These are phyloP conservation scores for Larix kaempferi DNA, from an alignment of 75 land plant genomes.

Conservation along the genomic window DNA sequence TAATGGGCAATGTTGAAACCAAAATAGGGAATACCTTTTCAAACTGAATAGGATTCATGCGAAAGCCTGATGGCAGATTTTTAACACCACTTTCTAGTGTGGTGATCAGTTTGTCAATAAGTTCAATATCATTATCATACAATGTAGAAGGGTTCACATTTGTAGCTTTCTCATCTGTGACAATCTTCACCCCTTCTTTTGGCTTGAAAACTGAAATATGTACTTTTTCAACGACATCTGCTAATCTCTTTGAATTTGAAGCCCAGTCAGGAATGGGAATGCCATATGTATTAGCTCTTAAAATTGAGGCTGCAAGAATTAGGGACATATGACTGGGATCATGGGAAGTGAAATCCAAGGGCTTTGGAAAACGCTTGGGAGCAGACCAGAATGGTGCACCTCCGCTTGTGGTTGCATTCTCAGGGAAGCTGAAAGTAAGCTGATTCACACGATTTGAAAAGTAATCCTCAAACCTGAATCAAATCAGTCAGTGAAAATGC, in stretches of 20 bases:
- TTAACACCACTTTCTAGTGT: slow-evolving; percentile 49
- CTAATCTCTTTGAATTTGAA: slow-evolving; percentile 28
- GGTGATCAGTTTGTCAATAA: slow-evolving; percentile 47
- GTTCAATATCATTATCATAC: slow-evolving; percentile 61
- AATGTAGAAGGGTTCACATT: slow-evolving; percentile 21
- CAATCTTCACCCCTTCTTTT: slow-evolving; percentile 70
- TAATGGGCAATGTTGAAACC: too few relatives aligned
- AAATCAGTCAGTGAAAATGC: background rate
- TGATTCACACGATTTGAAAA: slow-evolving; percentile 85
- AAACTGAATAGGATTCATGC: slow-evolving; percentile 52
- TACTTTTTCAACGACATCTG: slow-evolving; percentile 58
- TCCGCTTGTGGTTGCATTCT: slow-evolving; percentile 63
- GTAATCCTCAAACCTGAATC: slow-evolving; percentile 81
- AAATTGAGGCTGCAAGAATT: slow-evolving; percentile 54
- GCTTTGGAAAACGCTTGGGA: slow-evolving; percentile 76
- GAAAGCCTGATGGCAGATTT: slow-evolving; percentile 51
- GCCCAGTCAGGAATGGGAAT: slow-evolving; percentile 76
- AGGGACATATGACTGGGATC: slow-evolving; percentile 45
- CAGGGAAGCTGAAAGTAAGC: slow-evolving; percentile 82
- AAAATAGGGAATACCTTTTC: slow-evolving; percentile 58
- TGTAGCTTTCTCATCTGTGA: slow-evolving; percentile 82
- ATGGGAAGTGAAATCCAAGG: slow-evolving; percentile 51
- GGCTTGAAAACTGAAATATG: slow-evolving; percentile 68
- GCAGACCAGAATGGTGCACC: slow-evolving; percentile 68
- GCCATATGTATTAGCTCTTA: slow-evolving; percentile 74